Conservation (phyloP, 495 filamentous ascomycete species). For the Chlorociboria aeruginascens region DNA sequence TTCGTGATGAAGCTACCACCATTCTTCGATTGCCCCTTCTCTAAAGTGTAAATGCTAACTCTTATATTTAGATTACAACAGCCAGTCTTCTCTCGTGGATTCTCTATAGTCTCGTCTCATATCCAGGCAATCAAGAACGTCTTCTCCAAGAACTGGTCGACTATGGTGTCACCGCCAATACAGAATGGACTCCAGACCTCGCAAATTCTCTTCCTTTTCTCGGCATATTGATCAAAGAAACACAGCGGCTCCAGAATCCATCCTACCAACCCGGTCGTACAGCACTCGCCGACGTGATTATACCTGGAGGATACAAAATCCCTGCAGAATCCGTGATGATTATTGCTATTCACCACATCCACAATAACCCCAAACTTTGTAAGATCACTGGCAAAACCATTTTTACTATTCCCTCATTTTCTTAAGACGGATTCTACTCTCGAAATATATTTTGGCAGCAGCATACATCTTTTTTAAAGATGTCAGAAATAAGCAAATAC, state of each 20-base stretch:
- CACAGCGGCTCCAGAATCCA: slow-evolving; percentile 41
- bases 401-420: too few relatives aligned
- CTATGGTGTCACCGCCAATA: slow-evolving; percentile 28
- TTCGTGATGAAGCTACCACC: too few relatives aligned
- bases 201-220: slow-evolving; percentile 31
- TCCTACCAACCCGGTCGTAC: slow-evolving; percentile 44
- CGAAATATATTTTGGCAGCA: too few relatives aligned
- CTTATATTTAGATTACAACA: neutral
- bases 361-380: slow-evolving; percentile 36
- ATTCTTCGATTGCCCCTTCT: slow-evolving; percentile 29
- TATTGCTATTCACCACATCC: slow-evolving; percentile 35
- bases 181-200: slow-evolving; percentile 27
- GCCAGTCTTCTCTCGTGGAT: slow-evolving; percentile 25
- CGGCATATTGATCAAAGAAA: slow-evolving; percentile 48
- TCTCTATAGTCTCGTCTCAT: slow-evolving; percentile 35
- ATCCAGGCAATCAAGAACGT: slow-evolving; percentile 37
- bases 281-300: slow-evolving; percentile 34
- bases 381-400: too few relatives aligned
- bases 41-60: too few relatives aligned
- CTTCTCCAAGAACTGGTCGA: slow-evolving; percentile 44
- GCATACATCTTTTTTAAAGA: too few relatives aligned
- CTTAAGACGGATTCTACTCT: too few relatives aligned
- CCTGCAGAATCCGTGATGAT: slow-evolving; percentile 38
- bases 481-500: too few relatives aligned
- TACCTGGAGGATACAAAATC: slow-evolving; percentile 42